Evolutionary conservation across 1,139 yeast species (phyloP).

Genomic region (Kodamaea sp.): DNA sequence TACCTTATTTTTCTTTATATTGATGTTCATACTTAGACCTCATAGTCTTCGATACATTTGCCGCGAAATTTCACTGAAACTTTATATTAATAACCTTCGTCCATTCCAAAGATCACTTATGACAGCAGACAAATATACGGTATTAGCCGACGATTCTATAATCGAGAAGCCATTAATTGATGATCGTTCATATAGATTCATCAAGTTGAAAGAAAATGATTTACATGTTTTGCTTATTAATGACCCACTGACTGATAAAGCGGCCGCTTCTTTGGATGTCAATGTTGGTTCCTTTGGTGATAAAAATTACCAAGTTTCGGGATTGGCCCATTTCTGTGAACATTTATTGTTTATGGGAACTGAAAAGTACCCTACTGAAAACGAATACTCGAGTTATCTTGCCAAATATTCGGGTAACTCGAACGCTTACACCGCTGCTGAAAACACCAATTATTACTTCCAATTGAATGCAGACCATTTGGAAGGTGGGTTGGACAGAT

Average conservation of each 20-base stretch:
- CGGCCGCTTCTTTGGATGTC: constrained; percentile 92
- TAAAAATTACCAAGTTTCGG: constrained; percentile 63
- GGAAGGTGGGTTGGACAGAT: constrained; percentile 86
- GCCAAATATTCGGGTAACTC: constrained; percentile 64
- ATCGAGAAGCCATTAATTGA: constrained; percentile 66
- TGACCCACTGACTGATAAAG: constrained; percentile 82
- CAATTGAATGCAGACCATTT: constrained; percentile 74
- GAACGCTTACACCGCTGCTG: constrained; percentile 86
- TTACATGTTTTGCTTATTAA: constrained; percentile 74
- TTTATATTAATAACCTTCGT: neutral
- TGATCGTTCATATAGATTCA: constrained; percentile 67
- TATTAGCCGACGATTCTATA: constrained; percentile 16
- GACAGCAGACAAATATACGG: constrained; percentile 3
- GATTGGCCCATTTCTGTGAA: constrained; percentile 95
- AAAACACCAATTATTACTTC: constrained; percentile 88
- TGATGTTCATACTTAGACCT: no score
- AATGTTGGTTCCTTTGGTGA: constrained; percentile 88
- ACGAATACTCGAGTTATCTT: constrained; percentile 76
- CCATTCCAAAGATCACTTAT: neutral
- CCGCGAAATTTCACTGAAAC: no score
- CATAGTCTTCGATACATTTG: no score
- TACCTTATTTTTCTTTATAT: no score
- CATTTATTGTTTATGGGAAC: constrained; percentile 98
- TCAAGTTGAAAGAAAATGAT: constrained; percentile 58
- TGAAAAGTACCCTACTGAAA: constrained; percentile 83